Evolutionary conservation across 352 stramenopile species (phyloP), one percentile per base, ranked within the genome.

Genomic region (Hyphochytrium catenoides): DNA sequence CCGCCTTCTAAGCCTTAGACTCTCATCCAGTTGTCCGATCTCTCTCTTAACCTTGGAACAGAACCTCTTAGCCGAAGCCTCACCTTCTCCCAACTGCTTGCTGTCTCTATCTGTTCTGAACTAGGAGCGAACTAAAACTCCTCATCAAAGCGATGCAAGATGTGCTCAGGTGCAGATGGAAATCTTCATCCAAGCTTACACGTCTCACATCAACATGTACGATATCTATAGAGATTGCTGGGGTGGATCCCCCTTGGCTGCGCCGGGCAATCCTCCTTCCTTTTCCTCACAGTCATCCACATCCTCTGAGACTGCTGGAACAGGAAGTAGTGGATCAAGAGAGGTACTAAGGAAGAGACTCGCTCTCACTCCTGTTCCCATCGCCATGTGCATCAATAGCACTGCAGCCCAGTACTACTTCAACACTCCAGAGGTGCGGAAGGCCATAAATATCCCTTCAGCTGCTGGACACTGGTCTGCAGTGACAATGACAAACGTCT

Each of bases 301-400:
- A 54, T 4, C 58, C 72, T 30, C 60, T 59, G 11, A 52, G 40
- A 34, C 25, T 35, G 33, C 18, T 53, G 8, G 2, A 18, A n/a
- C 11, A 36, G 7, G 23, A 1, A 9, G 14, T 12, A 12, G 8
- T 21, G 31, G 17, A 15, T 25, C 15, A 11, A 5, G 8, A 16
- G 11, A 2, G 56, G 56, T 8, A 57, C 50, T 8, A 33, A 59
- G 3, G 69, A 70, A 38, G 60, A 70, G 48, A 69, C 68, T 38
- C 26, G 44, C 6, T 75, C 82, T 48, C 71, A 71, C 34, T 77
- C 70, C 34, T 69, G 65, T 9, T 56, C n/a, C n/a, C n/a, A n/a
- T 64, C 24, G 63, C 54, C 16, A 51, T 87, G 56, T 77, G 62
- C 12, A 40, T 75, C 23, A 56, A 73, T 22, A 57, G 51, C 43